Base-by-base conservation (phyloP, 2,329 filamentous ascomycete species). In the Aspergillus jensenii region DNA sequence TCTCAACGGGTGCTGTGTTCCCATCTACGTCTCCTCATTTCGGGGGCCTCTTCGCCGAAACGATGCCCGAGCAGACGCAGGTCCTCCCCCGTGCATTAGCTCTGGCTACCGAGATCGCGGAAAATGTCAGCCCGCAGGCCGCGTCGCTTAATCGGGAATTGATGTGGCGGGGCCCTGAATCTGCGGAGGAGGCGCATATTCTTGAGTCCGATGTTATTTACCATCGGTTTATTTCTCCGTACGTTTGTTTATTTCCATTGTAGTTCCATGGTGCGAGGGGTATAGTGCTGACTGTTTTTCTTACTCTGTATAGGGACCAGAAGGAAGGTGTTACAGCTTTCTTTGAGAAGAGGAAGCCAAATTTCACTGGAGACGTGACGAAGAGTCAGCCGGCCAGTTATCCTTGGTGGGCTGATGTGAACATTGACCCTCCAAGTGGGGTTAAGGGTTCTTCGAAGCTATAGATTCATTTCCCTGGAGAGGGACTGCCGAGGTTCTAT, bases 91-190 rank as follows among this genome's bases (percentile, higher is more conserved):
- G 85, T 2, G 89, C 89, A 9, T 74, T 92, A 41, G 83, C 83
- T 66, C 75, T 91, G 27, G 89, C 89, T 1, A 79, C 81, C 21
- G 88, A 90, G 52, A 82, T 91, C 45, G 87, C 84, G 1, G 75
- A 76, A 64, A 89, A 90, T 65, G 87, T 87, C 25, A 90, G 87
- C 64, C 75, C 76, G 1, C 83, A 91, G 27, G 84, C 85, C 27
- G 84, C 83, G 8, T 81, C 84, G 62, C 68, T 91, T 56, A 91
- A 90, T 83, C 83, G 84, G 68, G 89, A 91, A 66, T 73, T 93
- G 77, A 87, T 92, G 78, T 90, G 82, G 68, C 68, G 75, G 8
- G 73, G 74, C 2, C 70, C 75, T 3, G 78, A 75, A 17, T 84
- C 81, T 21, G 83, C 88, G 0, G 90, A 93, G 75, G 87, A 81